These are phyloP conservation scores for Phytophthora pini DNA, from an alignment of 352 stramenopile species.

Conservation along the genomic window DNA sequence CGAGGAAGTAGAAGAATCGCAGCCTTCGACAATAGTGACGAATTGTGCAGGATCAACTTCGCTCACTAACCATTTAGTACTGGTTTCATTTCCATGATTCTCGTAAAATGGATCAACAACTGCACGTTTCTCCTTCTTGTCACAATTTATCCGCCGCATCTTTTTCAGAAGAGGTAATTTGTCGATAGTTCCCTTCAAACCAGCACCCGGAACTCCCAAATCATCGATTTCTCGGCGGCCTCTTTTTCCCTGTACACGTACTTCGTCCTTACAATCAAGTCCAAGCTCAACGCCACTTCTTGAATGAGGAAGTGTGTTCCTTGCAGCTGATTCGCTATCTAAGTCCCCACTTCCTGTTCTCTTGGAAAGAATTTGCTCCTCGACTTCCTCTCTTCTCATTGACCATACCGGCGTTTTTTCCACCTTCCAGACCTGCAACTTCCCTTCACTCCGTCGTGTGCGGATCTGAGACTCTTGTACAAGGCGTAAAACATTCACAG, in stretches of 20 bases:
- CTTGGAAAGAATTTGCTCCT: not conserved
- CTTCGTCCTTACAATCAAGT: constrained; percentile 9
- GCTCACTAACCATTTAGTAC: not conserved
- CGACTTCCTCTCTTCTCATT: not conserved
- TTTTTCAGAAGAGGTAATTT: constrained; percentile 21
- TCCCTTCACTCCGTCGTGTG: not conserved
- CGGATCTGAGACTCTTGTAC: constrained; percentile 3
- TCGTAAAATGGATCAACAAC: not conserved
- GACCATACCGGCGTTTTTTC: constrained; percentile 1
- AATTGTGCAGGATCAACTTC: too few relatives aligned
- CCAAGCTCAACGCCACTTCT: not conserved
- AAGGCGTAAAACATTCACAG: constrained; percentile 35
- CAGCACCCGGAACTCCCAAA: not conserved
- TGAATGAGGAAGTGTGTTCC: constrained; percentile 2
- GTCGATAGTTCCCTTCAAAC: not conserved
- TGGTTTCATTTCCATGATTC: not conserved
- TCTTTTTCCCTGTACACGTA: constrained; percentile 4
- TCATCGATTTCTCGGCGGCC: not conserved
- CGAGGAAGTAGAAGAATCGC: not conserved
- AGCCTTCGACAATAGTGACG: not conserved
- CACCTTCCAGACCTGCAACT: constrained; percentile 16
- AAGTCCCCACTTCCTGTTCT: not conserved
- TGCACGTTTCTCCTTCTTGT: not conserved
- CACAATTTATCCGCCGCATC: constrained; percentile 1
- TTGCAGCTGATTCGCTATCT: not conserved